Evolutionary conservation across 768 basidiomycete genomes (phyloP).

Genomic region (Boletus speciosus): DNA sequence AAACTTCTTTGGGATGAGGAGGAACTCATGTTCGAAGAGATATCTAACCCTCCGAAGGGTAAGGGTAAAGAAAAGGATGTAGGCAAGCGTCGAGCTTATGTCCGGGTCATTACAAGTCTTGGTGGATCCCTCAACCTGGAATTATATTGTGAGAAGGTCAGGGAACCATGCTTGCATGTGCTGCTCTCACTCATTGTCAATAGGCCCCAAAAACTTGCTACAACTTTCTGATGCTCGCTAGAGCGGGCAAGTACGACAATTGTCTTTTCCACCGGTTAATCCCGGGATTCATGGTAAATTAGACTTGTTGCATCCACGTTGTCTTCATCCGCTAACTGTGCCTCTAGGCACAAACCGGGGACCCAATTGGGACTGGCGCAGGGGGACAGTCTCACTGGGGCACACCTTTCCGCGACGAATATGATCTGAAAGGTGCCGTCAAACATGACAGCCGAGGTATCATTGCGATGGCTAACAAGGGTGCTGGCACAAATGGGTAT

Average conservation of each 20-base stretch:
- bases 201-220: conserved; percentile 98
- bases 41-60: conserved; percentile 73
- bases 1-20: conserved; percentile 98
- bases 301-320: neutral
- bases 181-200: neutral
- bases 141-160: conserved; percentile 83
- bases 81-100: conserved; percentile 88
- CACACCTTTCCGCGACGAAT: conserved; percentile 93
- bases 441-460: conserved; percentile 84
- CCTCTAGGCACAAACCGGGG: conserved; percentile 89
- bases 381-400: conserved; percentile 96
- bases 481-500: conserved; percentile 83
- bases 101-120: conserved; percentile 90
- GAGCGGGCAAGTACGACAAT: conserved; percentile 85
- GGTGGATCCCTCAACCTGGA: conserved; percentile 87
- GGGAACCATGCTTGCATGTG: neutral
- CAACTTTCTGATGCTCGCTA: conserved; percentile 94
- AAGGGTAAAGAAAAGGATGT: conserved; percentile 94
- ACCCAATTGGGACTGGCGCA: conserved; percentile 92
- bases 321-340: conserved; percentile 1
- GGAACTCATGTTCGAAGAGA: conserved; percentile 96
- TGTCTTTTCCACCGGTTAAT: conserved; percentile 90
- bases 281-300: conserved; percentile 87
- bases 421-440: conserved; percentile 81
- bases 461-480: conserved; percentile 95